Percentiles rank a stretch among this genome's conserved stretches.
These are phyloP conservation scores for Leersia perrieri DNA, from an alignment of 176 grass and related monocot species.

Conservation along the genomic window DNA sequence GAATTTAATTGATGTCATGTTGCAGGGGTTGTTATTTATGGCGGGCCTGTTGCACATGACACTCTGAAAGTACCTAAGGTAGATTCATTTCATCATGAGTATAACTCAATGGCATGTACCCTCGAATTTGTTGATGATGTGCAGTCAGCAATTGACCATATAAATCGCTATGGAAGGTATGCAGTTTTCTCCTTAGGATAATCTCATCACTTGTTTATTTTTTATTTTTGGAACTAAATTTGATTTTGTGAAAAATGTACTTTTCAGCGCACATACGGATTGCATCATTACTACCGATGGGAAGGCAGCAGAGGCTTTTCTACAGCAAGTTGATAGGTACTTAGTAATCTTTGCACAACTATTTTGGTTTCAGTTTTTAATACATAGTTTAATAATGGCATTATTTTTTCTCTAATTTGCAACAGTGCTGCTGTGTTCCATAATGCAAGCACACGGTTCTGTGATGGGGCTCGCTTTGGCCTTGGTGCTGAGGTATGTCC, in stretches of 20 bases:
- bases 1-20: constrained; percentile 16
- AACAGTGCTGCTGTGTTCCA: constrained; percentile 93
- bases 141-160: constrained; percentile 81
- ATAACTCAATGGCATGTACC: constrained; percentile 88
- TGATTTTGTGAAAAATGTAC: not conserved
- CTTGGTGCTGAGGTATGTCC: constrained; percentile 82
- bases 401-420: constrained; percentile 22
- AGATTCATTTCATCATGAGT: constrained; percentile 82
- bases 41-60: constrained; percentile 67
- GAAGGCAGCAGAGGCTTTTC: constrained; percentile 62
- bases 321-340: constrained; percentile 95
- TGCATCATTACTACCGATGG: constrained; percentile 81
- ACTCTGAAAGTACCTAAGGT: constrained; percentile 69
- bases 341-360: not conserved
- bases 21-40: constrained; percentile 85
- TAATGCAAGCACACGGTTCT: constrained; percentile 96
- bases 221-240: not conserved
- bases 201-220: not conserved
- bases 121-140: constrained; percentile 92
- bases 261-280: constrained; percentile 86
- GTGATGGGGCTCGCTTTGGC: constrained; percentile 95
- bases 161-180: constrained; percentile 93
- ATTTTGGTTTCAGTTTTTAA: not conserved
- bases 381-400: not conserved
- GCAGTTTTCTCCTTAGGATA: not conserved